Evolutionary conservation across 2,329 filamentous ascomycete genomes (phyloP), one percentile per base, ranked within the genome.

Genomic region (Akanthomyces dipterigenus): DNA sequence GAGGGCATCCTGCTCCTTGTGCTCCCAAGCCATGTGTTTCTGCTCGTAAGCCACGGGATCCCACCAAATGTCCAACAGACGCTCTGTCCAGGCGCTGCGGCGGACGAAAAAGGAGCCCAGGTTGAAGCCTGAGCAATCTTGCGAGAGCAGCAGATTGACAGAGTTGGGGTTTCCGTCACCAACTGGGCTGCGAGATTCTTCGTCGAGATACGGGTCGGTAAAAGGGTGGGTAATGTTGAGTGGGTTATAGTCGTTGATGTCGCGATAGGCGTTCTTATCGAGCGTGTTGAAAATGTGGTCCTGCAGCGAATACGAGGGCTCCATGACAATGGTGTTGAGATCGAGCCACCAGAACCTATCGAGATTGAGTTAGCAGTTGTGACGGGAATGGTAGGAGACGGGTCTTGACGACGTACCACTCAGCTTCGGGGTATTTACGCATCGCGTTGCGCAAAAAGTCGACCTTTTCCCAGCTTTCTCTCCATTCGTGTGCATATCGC

Each of bases 281-380:
- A 99, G 82, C 64, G 90, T 76, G 73, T 93, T 86, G 81, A 99
- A 97, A 68, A 99, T 85, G 74, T 99, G 93, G 48, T 83, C 81
- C 72, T 98, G 93, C 22, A 99, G 82, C 11, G 93, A 96, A 74
- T 92, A 91, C 22, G 86, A 88, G 3, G 92, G 91, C 72, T 99
- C 95, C 95, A 99, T 99, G 73, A 99, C 88, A 76, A 93, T 96
- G 3, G 95, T 99, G 77, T 96, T 96, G 43, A 98, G 84, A 74
- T 99, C 95, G 62, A 99, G 82, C 93, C 95, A 99, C 95, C 95
- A 99, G 70, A 99, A 95, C 93, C 93, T 96, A 71, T n/a, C 38
- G 20, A 31, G 16, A 8, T n/a, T 5, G 28, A 26, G 34, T 61
- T 36, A 60, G 49, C 22, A 55, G 31, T 14, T 24, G n/a, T 18